Evolutionary conservation across 495 filamentous ascomycete species (phyloP), one percentile per base, ranked within the genome.

Genomic region (Lasiosphaeria ovina): DNA sequence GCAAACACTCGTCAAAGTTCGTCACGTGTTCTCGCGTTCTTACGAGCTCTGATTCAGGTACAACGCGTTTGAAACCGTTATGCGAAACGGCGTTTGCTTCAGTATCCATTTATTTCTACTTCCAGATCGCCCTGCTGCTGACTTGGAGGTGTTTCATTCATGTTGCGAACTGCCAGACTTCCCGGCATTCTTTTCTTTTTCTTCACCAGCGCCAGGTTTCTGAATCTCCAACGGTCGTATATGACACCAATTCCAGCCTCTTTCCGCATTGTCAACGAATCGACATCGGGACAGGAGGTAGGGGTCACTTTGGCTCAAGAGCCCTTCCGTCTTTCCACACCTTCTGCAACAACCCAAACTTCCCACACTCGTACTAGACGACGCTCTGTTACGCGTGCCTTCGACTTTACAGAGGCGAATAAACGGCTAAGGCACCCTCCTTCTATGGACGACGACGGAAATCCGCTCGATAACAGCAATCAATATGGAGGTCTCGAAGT

Each of bases 391-490:
- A 62, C 58, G 16, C 59, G 55, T 35, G 7, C 36, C 7, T 65
- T 65, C 38, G 59, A 65, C 50, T 3, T 40, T 7, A 33, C 17
- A 12, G 55, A 65, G 51, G 36, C 44, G 42, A 35, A 1, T 3
- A 6, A 11, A 17, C 54, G 54, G 24, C 51, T 33, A 32, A 51
- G 54, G 34, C 50, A 42, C 49, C 55, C 38, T 54, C 40, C 58
- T 3, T 54, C 62, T 31, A 55, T 5, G 58, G 63, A 65, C 38
- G 63, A 65, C 38, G 59, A 65, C 49, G 63, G 59, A 47, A 55
- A 51, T 35, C 4, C 33, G n/a, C 58, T 65, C 16, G 42, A 60
- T 50, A 12, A 9, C 6, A 48, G 17, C 32, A 6, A 45, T 32
- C 6, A 6, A 40, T 6, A 35, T 59, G 24, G 33, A 42, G 5